These are phyloP conservation scores for Hymenoscyphus fraxineus DNA, from an alignment of 2,329 filamentous ascomycete species.

Conservation along the genomic window DNA sequence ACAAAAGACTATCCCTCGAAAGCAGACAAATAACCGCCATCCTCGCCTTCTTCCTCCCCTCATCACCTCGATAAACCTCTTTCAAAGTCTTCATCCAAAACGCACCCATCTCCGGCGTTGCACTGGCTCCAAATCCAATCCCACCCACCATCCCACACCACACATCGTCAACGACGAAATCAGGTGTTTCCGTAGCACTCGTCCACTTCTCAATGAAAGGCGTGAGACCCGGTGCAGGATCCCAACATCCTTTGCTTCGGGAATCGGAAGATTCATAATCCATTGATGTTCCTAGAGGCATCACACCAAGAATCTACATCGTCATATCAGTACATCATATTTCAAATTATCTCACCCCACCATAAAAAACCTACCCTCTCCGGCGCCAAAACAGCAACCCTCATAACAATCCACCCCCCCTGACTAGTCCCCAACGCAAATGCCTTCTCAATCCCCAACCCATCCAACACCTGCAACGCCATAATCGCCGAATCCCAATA, in stretches of 20 bases:
- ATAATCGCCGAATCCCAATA: constrained; percentile 54
- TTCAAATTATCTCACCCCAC: too few relatives aligned
- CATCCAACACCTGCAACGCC: constrained; percentile 53
- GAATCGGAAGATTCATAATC: constrained; percentile 48
- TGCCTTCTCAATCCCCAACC: constrained; percentile 44
- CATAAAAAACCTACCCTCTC: constrained; percentile 31
- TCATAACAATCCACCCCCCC: constrained; percentile 48
- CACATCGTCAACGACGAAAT: constrained; percentile 46
- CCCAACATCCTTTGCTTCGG: constrained; percentile 47
- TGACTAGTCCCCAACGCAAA: constrained; percentile 51
- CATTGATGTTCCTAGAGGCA: constrained; percentile 50
- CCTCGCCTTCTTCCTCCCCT: constrained; percentile 46
- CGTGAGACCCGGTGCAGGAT: constrained; percentile 42
- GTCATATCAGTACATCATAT: neutral
- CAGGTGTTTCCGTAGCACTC: constrained; percentile 37
- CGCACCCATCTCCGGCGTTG: constrained; percentile 36
- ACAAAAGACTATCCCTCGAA: constrained; percentile 46
- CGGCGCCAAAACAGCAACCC: constrained; percentile 50
- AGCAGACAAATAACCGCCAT: constrained; percentile 44
- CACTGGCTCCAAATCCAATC: constrained; percentile 45
- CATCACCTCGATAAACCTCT: constrained; percentile 46
- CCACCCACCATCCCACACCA: constrained; percentile 45
- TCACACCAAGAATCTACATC: constrained; percentile 41
- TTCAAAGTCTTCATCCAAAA: constrained; percentile 48
- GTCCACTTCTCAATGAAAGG: constrained; percentile 42